Conservation (phyloP, 139 green algal genomes). For the Chlamydomonas sp. region DNA sequence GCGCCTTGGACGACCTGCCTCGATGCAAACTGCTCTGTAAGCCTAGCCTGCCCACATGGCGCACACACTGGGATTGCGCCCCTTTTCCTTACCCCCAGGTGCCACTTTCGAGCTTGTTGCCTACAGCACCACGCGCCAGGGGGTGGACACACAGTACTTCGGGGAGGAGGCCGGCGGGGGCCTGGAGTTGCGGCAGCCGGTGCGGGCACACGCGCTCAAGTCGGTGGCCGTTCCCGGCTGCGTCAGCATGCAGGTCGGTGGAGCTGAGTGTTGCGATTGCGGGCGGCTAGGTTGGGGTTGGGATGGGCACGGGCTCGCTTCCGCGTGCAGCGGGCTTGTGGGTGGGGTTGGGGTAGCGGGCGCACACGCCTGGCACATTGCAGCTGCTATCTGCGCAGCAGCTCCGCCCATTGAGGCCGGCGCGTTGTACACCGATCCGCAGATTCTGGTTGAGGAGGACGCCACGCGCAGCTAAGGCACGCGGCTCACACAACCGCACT, state of each 20-base stretch:
- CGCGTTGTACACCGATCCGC: not conserved
- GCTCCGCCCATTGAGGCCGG: too few species aligned
- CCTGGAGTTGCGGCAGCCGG: slow-evolving; percentile 38
- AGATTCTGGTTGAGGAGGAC: slow-evolving; percentile 49
- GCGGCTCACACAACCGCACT: not conserved
- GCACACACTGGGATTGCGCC: too few species aligned
- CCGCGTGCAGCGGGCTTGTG: too few species aligned
- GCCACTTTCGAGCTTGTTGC: slow-evolving; percentile 60
- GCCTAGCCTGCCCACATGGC: too few species aligned
- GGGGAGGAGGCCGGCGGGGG: slow-evolving; percentile 32
- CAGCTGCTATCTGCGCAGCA: too few species aligned
- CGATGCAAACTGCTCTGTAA: too few species aligned
- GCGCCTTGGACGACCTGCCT: too few species aligned
- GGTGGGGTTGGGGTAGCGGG: too few species aligned
- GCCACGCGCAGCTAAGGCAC: not conserved
- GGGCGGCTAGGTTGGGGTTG: not conserved
- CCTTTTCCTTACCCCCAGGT: slow-evolving; percentile 20
- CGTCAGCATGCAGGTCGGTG: slow-evolving; percentile 33
- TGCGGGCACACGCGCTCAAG: slow-evolving; percentile 36
- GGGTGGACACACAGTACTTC: slow-evolving; percentile 47
- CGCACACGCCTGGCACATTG: too few species aligned
- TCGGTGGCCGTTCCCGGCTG: slow-evolving; percentile 37
- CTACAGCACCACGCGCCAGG: slow-evolving; percentile 37
- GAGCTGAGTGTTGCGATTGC: not conserved
- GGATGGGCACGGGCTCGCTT: not conserved